Evolutionary conservation across 2,329 filamentous ascomycete species (phyloP).

Genomic region (Coniochaeta prunicola): DNA sequence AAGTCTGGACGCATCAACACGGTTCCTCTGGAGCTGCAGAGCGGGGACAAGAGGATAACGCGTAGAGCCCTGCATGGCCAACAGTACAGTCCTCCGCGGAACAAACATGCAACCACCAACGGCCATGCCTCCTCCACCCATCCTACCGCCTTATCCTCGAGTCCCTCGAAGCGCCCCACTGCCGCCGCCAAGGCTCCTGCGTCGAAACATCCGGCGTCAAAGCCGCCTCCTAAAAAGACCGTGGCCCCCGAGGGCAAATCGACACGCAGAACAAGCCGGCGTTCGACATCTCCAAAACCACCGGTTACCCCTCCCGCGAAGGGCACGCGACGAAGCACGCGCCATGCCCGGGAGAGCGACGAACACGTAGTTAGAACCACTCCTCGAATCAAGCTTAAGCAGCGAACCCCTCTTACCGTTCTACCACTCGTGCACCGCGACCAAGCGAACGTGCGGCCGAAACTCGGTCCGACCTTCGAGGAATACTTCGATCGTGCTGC

Average conservation of each 20-base stretch:
- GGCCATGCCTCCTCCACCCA: constrained; percentile 13
- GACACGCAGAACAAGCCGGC: constrained; percentile 1
- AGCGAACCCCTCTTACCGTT: constrained; percentile 30
- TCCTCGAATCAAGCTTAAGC: constrained; percentile 40
- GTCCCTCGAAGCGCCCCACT: constrained; percentile 2
- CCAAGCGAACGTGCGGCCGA: constrained; percentile 45
- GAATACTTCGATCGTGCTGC: constrained; percentile 49
- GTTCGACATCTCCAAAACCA: constrained; percentile 12
- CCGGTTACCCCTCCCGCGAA: constrained; percentile 28
- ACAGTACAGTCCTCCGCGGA: constrained; percentile 26
- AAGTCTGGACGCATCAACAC: constrained; percentile 59
- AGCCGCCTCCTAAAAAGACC: constrained; percentile 10
- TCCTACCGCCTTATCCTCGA: constrained; percentile 3
- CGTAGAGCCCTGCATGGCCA: constrained; percentile 33
- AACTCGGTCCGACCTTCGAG: constrained; percentile 45
- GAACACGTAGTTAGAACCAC: constrained; percentile 19
- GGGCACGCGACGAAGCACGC: constrained; percentile 35
- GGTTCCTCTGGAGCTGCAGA: constrained; percentile 45
- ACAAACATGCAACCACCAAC: constrained; percentile 17
- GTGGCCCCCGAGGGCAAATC: constrained; percentile 14
- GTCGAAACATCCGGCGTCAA: constrained; percentile 20
- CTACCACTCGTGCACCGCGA: constrained; percentile 55
- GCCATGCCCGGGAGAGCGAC: constrained; percentile 21
- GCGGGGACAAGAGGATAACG: constrained; percentile 44
- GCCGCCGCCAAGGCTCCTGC: constrained; percentile 11